Conservation (phyloP, 2,329 filamentous ascomycete genomes). For the Penicillium sclerotigenum region DNA sequence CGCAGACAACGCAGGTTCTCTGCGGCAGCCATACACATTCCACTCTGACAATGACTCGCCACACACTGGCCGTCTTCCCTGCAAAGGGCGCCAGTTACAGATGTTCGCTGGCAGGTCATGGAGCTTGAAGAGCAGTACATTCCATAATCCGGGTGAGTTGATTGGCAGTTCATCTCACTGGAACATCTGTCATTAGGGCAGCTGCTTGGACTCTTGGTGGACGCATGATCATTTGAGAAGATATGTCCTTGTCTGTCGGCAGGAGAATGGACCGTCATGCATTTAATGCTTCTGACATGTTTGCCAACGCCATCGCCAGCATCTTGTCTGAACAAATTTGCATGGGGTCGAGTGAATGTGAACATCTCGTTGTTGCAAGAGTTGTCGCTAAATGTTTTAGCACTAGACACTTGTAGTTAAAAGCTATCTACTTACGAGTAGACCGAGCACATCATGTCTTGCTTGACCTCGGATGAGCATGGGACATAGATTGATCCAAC, state of each 20-base stretch:
- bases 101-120: not conserved
- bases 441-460: constrained; percentile 4
- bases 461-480: not conserved
- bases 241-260: not conserved
- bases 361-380: not conserved
- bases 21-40: not conserved
- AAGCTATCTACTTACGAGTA: not conserved
- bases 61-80: not conserved
- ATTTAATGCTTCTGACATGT: not conserved
- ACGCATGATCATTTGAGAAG: not conserved
- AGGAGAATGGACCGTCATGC: not conserved
- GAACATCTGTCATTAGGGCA: constrained; percentile 1
- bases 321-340: not conserved
- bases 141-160: not conserved
- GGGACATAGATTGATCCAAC: constrained; percentile 4
- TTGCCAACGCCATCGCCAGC: not conserved
- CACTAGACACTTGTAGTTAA: too few relatives aligned
- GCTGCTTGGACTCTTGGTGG: not conserved
- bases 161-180: not conserved
- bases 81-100: not conserved
- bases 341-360: constrained; percentile 1
- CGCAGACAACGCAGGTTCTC: not conserved
- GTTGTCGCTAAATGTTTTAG: not conserved
- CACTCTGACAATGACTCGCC: not conserved
- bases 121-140: not conserved